Base-by-base conservation (phyloP, 1,139 yeast species). In the Hemisphaericaspora xylanilytica region DNA sequence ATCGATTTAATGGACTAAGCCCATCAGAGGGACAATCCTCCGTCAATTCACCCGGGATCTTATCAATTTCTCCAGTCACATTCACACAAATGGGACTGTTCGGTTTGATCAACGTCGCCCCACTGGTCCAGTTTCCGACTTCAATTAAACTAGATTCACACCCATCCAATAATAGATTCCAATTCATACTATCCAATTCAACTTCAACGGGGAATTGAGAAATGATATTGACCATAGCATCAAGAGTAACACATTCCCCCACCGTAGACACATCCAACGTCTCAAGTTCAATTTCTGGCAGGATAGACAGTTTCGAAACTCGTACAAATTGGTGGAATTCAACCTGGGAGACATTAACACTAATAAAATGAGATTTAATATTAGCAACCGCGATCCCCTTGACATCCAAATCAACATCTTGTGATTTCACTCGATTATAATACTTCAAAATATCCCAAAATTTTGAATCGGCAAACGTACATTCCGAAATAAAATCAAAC, bases 91-190 rank as follows among this genome's bases (percentile, higher is more conserved):
- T 46, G 1, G 52, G 52, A 2, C 30, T 4, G 11, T 50, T 38
- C 0, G 65, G 63, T 5, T 33, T 31, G 10, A 63, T 39, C 1
- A 22, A 14, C 15, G 59, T 37, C 1, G 49, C 39, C 4, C 37
- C 41, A 20, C 59, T 54, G 18, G 35, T 30, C 65, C 67, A 61
- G 2, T 41, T 26, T 1, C 70, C 70, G 5, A 64, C 42, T 15
- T 45, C 45, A 6, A 53, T 45, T 14, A 53, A 49, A 2, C 50
- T 33, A 2, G 36, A 32, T 10, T 51, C 38, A 46, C 70, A 65
- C 41, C 56, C 63, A 21, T 51, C 48, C 5, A 66, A 37, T 11
- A 53, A 46, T 3, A 65, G 35, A 35, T 57, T 55, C 69, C 69
- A 63, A 29, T 53, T 49, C 12, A 63, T 52, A 3, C 51, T 21